A percentile compares a stretch with the other conserved stretches of the same genome.
Evolutionary conservation across 2,329 filamentous ascomycete genomes (phyloP).

Genomic region (Nothophaeocryptopus gaeumannii): DNA sequence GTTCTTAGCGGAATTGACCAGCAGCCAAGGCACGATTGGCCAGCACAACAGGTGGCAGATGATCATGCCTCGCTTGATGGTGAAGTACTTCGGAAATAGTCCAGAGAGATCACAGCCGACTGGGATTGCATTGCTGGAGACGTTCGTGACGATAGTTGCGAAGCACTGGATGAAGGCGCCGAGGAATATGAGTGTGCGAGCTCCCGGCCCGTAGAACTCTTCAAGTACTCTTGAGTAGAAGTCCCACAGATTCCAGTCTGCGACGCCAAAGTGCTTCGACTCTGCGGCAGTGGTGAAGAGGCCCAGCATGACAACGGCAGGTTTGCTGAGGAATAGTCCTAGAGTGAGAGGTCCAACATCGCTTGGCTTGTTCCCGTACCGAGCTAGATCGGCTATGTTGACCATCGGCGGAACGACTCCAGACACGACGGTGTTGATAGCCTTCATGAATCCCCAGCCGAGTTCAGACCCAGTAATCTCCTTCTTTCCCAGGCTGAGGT

Average conservation of each 20-base stretch:
- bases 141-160: constrained; percentile 45
- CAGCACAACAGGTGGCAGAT: constrained; percentile 40
- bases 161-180: constrained; percentile 38
- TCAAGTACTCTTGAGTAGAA: constrained; percentile 42
- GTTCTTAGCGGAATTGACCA: constrained; percentile 40
- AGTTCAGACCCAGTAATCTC: constrained; percentile 22
- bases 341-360: constrained; percentile 34
- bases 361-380: constrained; percentile 37
- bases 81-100: constrained; percentile 44
- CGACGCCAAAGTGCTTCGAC: constrained; percentile 34
- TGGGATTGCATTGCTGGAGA: constrained; percentile 43
- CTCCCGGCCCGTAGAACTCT: constrained; percentile 38
- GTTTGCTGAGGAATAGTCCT: constrained; percentile 39
- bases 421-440: constrained; percentile 43
- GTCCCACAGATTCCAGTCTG: constrained; percentile 48
- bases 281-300: constrained; percentile 41
- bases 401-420: constrained; percentile 32
- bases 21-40: constrained; percentile 43
- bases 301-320: constrained; percentile 43
- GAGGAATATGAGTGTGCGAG: constrained; percentile 43
- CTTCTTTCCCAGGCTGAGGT: constrained; percentile 16
- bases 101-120: constrained; percentile 44
- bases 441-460: constrained; percentile 42
- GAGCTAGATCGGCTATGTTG: constrained; percentile 44
- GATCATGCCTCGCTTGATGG: constrained; percentile 44